Conservation (phyloP, 768 basidiomycete genomes). For the Rhodotorula diobovata region DNA sequence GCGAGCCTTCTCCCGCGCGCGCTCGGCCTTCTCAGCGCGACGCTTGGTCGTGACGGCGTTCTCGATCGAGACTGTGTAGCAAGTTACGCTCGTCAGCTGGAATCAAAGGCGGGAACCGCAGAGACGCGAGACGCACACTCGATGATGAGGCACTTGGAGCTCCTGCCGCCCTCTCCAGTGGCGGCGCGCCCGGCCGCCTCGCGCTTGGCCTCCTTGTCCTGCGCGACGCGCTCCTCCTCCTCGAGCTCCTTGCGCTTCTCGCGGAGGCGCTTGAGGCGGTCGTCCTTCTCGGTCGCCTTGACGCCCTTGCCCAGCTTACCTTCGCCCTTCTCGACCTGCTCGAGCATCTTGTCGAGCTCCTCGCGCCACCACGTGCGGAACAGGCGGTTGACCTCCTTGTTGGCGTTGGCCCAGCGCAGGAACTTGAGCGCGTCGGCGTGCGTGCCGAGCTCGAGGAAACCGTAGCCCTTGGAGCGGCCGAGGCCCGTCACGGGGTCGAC, state of each 20-base stretch:
- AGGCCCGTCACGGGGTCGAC: slow-evolving; percentile 81
- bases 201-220: slow-evolving; percentile 30
- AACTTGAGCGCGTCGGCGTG: slow-evolving; percentile 89
- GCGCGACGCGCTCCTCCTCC: slow-evolving; percentile 36
- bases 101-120: no score
- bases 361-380: slow-evolving; percentile 81
- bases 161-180: slow-evolving; percentile 34
- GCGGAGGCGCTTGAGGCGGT: slow-evolving; percentile 25
- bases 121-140: slow-evolving; percentile 26
- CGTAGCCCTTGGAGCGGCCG: slow-evolving; percentile 87
- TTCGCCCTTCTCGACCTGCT: slow-evolving; percentile 44
- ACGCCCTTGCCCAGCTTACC: slow-evolving; percentile 34
- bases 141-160: slow-evolving; percentile 35
- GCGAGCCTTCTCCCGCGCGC: slow-evolving; percentile 19
- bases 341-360: slow-evolving; percentile 54
- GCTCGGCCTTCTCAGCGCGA: slow-evolving; percentile 38
- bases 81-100: neutral
- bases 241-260: slow-evolving; percentile 38
- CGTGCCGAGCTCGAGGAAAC: slow-evolving; percentile 81
- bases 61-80: slow-evolving; percentile 37
- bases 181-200: slow-evolving; percentile 34
- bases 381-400: slow-evolving; percentile 60
- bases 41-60: slow-evolving; percentile 38
- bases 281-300: slow-evolving; percentile 33
- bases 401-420: slow-evolving; percentile 91